Evolutionary conservation across 768 basidiomycete genomes (phyloP).

Genomic region (Suillus placidus): DNA sequence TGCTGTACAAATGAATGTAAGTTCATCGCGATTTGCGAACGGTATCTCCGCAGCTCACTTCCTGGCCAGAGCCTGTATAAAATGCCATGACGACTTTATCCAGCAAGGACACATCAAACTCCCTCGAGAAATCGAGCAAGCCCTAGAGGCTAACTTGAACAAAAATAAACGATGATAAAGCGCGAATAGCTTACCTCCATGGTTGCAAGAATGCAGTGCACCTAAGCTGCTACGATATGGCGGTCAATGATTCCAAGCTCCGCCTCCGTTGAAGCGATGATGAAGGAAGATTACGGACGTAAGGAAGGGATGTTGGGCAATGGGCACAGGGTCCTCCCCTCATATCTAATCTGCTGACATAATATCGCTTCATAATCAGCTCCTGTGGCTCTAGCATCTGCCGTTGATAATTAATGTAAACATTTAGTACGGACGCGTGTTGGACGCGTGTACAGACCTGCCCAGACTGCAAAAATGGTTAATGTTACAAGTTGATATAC

Average conservation of each 20-base stretch:
- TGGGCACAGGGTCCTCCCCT: constrained; percentile 35
- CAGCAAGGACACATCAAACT: constrained; percentile 90
- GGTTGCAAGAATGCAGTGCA: constrained; percentile 16
- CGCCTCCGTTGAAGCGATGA: constrained; percentile 16
- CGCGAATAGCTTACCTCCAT: constrained; percentile 42
- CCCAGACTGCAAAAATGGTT: neutral
- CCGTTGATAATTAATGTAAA: neutral
- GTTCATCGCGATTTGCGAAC: constrained; percentile 13
- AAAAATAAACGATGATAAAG: constrained; percentile 8
- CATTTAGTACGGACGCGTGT: neutral
- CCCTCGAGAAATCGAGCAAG: constrained; percentile 90
- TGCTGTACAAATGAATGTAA: constrained; percentile 54
- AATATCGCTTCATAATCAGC: constrained; percentile 27
- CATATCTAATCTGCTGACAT: constrained; percentile 39
- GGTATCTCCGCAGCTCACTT: constrained; percentile 51
- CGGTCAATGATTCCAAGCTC: constrained; percentile 11
- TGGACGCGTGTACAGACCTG: neutral
- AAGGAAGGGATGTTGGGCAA: constrained; percentile 23
- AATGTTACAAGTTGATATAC: neutral
- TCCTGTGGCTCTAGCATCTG: neutral
- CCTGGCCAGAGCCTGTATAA: constrained; percentile 81
- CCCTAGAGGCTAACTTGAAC: constrained; percentile 47
- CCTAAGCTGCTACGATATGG: constrained; percentile 12
- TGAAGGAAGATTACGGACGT: constrained; percentile 17
- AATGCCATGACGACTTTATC: constrained; percentile 94